phyloP scores from a whole-genome alignment of 805 yeast genomes.

The Wickerhamiella brachini region DNA sequence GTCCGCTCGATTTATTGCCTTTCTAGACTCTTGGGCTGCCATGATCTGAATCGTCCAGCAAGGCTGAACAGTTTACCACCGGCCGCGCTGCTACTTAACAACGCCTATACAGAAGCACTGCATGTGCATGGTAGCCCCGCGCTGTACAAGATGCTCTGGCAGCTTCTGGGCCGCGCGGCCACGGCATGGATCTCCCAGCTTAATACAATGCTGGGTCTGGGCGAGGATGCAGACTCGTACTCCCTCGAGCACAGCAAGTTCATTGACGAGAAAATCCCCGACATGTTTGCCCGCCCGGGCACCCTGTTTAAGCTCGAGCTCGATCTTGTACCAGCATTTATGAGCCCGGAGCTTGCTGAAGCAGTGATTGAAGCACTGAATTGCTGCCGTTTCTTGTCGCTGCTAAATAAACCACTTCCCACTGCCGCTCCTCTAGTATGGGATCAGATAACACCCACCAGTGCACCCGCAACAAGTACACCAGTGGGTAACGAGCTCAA shows the following conservation, averaged over 20 bases:
- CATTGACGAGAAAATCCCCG: neutral
- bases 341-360: constrained; percentile 6
- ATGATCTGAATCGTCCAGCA: constrained; percentile 3
- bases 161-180: constrained; percentile 4
- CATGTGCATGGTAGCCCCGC: neutral
- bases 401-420: neutral
- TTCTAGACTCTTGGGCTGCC: constrained; percentile 14
- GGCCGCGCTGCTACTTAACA: constrained; percentile 6
- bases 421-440: neutral
- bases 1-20: neutral
- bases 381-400: neutral
- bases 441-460: neutral
- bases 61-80: constrained; percentile 6
- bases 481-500: too few relatives aligned
- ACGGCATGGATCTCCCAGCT: constrained; percentile 15
- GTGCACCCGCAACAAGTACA: neutral
- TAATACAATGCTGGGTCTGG: constrained; percentile 9
- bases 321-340: constrained; percentile 5
- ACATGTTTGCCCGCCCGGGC: neutral
- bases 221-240: neutral
- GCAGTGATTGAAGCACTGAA: constrained; percentile 4
- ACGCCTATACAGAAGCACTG: constrained; percentile 4
- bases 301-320: neutral
- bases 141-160: constrained; percentile 9
- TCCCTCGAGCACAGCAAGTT: neutral